Evolutionary conservation across 371 early-diverging fungal genomes (phyloP).

Genomic region (Saksenaea oblongispora): DNA sequence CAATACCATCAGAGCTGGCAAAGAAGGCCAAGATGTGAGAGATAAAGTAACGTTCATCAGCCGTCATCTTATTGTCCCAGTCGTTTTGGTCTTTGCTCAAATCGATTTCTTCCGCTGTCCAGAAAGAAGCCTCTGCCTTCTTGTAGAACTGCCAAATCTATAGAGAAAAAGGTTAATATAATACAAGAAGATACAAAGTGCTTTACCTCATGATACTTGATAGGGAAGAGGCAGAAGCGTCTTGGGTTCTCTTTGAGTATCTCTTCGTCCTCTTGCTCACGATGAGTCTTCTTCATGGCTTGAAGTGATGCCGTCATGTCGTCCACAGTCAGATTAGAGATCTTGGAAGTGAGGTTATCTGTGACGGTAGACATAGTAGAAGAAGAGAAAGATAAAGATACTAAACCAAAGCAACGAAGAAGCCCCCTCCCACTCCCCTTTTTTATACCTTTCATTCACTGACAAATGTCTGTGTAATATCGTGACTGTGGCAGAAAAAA

Average conservation of each 20-base stretch:
- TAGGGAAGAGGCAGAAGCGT: constrained; percentile 95
- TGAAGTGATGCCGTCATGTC: constrained; percentile 3
- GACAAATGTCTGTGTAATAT: constrained; percentile 5
- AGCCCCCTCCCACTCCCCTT: background rate
- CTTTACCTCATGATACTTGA: constrained; percentile 89
- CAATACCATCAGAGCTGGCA: constrained; percentile 99
- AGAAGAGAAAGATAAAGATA: background rate
- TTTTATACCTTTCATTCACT: constrained; percentile 2
- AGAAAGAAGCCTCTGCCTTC: constrained; percentile 99
- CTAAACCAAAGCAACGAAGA: background rate
- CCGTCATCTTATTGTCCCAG: constrained; percentile 92
- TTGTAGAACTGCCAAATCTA: constrained; percentile 99
- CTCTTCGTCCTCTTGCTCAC: constrained; percentile 37
- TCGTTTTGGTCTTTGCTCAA: constrained; percentile 93
- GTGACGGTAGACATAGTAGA: background rate
- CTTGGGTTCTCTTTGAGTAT: constrained; percentile 71
- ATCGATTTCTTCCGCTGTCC: constrained; percentile 99
- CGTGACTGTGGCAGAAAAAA: constrained; percentile 3
- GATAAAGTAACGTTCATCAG: constrained; percentile 96
- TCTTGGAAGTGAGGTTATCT: background rate
- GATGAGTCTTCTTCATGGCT: constrained; percentile 7
- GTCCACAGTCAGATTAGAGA: background rate
- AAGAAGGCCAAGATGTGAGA: constrained; percentile 99
- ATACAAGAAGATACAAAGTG: background rate
- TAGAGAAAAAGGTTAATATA: constrained; percentile 5